phyloP scores from a whole-genome alignment of 176 grass and related monocot genomes.

The Hordeum marinum region DNA sequence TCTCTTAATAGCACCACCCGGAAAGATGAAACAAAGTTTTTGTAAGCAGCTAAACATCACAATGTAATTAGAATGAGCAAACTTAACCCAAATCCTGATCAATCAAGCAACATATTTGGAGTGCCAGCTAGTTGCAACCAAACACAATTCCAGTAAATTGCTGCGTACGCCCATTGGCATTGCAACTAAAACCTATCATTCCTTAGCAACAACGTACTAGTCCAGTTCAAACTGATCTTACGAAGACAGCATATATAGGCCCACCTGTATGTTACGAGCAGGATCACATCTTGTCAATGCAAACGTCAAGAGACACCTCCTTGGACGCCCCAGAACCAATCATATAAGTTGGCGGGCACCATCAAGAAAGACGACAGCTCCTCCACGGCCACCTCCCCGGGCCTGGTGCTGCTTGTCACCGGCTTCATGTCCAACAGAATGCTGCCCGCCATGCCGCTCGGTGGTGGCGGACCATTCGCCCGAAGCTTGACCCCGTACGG shows the following conservation, averaged over 20 bases:
- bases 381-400: background rate
- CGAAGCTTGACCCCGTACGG: background rate
- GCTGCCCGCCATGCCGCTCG: background rate
- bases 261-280: too few species aligned
- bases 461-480: background rate
- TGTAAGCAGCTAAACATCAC: background rate
- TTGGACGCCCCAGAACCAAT: background rate
- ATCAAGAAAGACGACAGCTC: background rate
- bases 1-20: too few species aligned
- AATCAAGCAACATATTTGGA: background rate
- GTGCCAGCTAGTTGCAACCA: background rate
- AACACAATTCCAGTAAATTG: background rate
- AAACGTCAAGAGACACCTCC: background rate
- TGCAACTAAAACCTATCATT: too few species aligned
- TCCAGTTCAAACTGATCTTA: background rate
- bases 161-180: too few species aligned
- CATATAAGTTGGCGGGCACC: background rate
- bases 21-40: too few species aligned
- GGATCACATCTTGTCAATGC: background rate
- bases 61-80: background rate
- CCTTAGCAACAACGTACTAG: too few species aligned
- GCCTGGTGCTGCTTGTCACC: background rate
- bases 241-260: too few species aligned
- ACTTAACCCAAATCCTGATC: background rate
- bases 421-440: background rate